Evolutionary conservation across 192 early-diverging fungal genomes (phyloP).

Genomic region (Fimicolochytrium jonesii): DNA sequence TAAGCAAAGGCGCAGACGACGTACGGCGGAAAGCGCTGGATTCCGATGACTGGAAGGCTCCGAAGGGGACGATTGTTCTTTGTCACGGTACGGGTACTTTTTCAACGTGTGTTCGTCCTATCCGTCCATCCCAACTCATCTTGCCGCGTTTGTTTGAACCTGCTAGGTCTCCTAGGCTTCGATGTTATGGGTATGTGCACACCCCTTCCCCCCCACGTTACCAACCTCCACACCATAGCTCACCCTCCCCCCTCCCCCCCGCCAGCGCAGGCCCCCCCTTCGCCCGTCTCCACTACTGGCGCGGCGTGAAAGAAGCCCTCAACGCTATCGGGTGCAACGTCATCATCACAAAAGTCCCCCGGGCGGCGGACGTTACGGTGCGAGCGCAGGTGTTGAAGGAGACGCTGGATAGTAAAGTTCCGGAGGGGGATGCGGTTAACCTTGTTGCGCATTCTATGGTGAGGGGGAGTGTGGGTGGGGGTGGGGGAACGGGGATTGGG

Average conservation of each 20-base stretch:
- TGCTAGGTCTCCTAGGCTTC: conserved; percentile 71
- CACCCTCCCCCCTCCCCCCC: background rate
- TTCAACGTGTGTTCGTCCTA: background rate
- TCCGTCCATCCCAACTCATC: background rate
- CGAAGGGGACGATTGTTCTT: conserved; percentile 63
- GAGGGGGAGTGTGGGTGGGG: background rate
- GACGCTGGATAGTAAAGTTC: conserved; percentile 43
- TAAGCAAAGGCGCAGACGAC: too few relatives aligned
- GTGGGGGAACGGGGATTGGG: background rate
- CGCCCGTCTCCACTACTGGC: conserved; percentile 78
- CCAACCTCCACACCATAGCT: background rate
- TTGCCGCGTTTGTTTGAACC: background rate
- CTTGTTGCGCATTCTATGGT: conserved; percentile 87
- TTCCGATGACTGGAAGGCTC: background rate
- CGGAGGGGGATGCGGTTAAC: conserved; percentile 56
- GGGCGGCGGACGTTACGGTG: conserved; percentile 68
- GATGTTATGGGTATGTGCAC: conserved; percentile 56
- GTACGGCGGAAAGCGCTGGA: background rate
- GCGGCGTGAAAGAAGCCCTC: conserved; percentile 72
- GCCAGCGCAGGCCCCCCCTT: conserved; percentile 6
- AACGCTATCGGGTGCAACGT: conserved; percentile 70
- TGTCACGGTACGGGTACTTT: conserved; percentile 66
- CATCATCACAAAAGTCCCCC: conserved; percentile 61
- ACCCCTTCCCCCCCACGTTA: background rate
- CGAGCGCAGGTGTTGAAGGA: conserved; percentile 67